These are phyloP conservation scores for Colletotrichum chrysophilum DNA, from an alignment of 2,329 filamentous ascomycete species.

Conservation along the genomic window DNA sequence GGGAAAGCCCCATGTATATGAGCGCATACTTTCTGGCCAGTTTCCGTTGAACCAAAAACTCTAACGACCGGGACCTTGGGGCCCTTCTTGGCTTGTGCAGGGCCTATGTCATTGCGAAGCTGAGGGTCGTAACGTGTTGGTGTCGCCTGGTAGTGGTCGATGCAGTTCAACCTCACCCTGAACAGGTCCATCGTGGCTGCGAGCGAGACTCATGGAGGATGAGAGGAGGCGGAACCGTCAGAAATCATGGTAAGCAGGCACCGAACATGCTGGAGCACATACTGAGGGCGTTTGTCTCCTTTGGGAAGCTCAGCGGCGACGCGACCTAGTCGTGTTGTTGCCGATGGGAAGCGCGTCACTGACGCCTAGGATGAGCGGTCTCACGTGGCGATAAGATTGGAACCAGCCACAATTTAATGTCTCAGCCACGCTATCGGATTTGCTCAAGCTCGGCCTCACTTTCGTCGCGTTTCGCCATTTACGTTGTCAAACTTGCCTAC, in stretches of 20 bases:
- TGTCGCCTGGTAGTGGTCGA: slow-evolving; percentile 89
- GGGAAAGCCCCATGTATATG: slow-evolving; percentile 96
- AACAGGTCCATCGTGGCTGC: slow-evolving; percentile 68
- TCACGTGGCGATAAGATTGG: slow-evolving; percentile 32
- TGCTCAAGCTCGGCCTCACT: not conserved
- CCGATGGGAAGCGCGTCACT: not conserved
- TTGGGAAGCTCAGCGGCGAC: not conserved
- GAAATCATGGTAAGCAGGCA: not conserved
- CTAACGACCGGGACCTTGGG: slow-evolving; percentile 86
- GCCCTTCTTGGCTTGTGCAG: slow-evolving; percentile 63
- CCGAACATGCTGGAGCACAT: not conserved
- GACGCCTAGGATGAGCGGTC: not conserved
- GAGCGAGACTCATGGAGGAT: slow-evolving; percentile 5
- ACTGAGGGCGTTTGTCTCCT: not conserved
- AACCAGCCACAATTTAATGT: not conserved
- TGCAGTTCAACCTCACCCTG: slow-evolving; percentile 90
- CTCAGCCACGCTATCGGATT: not conserved
- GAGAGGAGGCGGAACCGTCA: not conserved
- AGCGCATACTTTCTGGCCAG: slow-evolving; percentile 93
- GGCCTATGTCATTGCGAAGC: slow-evolving; percentile 69
- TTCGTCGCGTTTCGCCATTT: not conserved
- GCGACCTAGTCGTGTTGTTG: slow-evolving; percentile 12
- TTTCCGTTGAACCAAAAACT: slow-evolving; percentile 91
- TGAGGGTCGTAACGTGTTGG: slow-evolving; percentile 83
- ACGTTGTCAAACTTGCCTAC: not conserved